Evolutionary conservation across 208 protist species (phyloP), one percentile per base, ranked within the genome.

Genomic region (Leishmania guyanensis): DNA sequence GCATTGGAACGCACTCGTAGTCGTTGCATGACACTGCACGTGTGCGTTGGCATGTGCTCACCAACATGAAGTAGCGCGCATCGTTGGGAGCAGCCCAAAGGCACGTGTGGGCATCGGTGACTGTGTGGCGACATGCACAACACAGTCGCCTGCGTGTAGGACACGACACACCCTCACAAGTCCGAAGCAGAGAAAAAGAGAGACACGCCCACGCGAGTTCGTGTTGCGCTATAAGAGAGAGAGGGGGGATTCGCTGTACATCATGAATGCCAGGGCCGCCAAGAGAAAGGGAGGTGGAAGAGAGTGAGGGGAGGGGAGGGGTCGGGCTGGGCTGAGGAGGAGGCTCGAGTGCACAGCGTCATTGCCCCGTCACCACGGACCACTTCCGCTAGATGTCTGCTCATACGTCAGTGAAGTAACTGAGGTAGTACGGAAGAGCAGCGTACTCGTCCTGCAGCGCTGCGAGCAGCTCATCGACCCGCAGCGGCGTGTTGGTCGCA

Each of bases 371-470:
- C 5, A 26, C n/a, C 46, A 53, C 5, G 46, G 22, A 53, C 69
- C 46, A 54, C 69, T n/a, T 33, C 69, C 69, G n/a, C 39, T 53
- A 6, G 51, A 46, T 53, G n/a, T 14, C 48, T 39, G 10, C 26
- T 58, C 56, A 79, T 39, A 14, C 62, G n/a, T 29, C 68, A 0
- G 2, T 26, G 62, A 90, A 86, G 75, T 78, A 90, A 68, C 82
- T 91, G 26, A 86, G n/a, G 79, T 91, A 91, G 77, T 91, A 91
- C 39, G 86, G 81, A 54, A 83, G 66, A 8, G 84, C 82, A 10
- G 88, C 77, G 58, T 89, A 87, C 6, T 86, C 75, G 39, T 88
- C 81, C n/a, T 84, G 82, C 65, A 91, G 79, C 17, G 84, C 56
- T 26, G 75, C 39, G 17, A 89, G 77, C 29, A 91, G 58, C 51